Conservation (phyloP, 2,329 filamentous ascomycete species). For the Dothideomycetes sp. region DNA sequence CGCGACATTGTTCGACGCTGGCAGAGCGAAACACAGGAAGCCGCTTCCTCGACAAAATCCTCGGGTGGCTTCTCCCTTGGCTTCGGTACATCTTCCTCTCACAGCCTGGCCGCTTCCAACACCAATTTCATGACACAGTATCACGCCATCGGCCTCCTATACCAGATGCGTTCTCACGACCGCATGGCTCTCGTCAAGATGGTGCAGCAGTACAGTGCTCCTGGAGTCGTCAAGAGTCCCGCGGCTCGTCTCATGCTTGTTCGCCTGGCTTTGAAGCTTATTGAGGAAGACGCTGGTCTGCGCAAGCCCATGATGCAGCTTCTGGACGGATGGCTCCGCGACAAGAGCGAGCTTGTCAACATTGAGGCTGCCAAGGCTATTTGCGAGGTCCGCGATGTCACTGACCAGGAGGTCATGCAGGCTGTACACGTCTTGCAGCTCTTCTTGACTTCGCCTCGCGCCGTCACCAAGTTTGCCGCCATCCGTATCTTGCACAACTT, state of each 20-base stretch:
- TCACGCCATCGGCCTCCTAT: slow-evolving; percentile 91
- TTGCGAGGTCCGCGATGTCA: slow-evolving; percentile 86
- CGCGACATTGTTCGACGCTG: slow-evolving; percentile 91
- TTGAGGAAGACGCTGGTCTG: slow-evolving; percentile 82
- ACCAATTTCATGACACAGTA: slow-evolving; percentile 98
- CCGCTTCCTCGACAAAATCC: slow-evolving; percentile 81
- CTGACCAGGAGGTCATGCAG: slow-evolving; percentile 81
- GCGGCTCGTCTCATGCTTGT: slow-evolving; percentile 89
- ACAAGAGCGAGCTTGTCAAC: slow-evolving; percentile 99
- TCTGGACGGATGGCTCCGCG: slow-evolving; percentile 89
- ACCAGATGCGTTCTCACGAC: slow-evolving; percentile 96
- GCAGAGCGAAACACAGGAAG: slow-evolving; percentile 98
- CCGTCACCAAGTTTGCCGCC: slow-evolving; percentile 94
- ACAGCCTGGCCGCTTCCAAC: slow-evolving; percentile 62
- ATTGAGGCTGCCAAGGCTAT: slow-evolving; percentile 98
- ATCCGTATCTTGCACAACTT: slow-evolving; percentile 95
- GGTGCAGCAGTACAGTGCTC: slow-evolving; percentile 96
- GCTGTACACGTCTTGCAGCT: slow-evolving; percentile 92
- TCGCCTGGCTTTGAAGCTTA: slow-evolving; percentile 81
- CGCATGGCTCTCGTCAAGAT: slow-evolving; percentile 99
- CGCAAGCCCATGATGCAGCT: slow-evolving; percentile 95
- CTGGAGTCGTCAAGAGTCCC: slow-evolving; percentile 89
- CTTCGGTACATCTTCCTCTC: slow-evolving; percentile 70
- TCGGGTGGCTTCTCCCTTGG: slow-evolving; percentile 84
- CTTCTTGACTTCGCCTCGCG: slow-evolving; percentile 89